phyloP scores from a whole-genome alignment of 2,329 filamentous ascomycete species.

The Exophiala phaeomuriformis region DNA sequence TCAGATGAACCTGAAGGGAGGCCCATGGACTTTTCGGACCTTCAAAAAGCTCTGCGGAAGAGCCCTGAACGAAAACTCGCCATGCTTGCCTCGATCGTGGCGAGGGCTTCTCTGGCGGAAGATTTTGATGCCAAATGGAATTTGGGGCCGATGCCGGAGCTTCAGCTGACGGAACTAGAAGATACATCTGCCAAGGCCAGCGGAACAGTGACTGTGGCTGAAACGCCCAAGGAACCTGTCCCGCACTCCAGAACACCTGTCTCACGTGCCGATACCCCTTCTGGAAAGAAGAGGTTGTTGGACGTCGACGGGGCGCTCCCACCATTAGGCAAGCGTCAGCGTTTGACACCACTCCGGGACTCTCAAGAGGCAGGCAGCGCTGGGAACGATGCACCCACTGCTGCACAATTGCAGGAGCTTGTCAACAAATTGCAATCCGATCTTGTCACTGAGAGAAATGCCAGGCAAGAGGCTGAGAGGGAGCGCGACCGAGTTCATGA shows the following conservation, averaged over 20 bases:
- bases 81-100: conserved; percentile 15
- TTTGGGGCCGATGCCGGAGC: conserved; percentile 34
- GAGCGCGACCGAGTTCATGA: conserved; percentile 28
- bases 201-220: conserved; percentile 14
- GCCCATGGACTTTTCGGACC: conserved; percentile 29
- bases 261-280: conserved; percentile 27
- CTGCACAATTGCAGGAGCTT: conserved; percentile 29
- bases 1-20: conserved; percentile 22
- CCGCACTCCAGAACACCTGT: conserved; percentile 19
- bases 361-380: conserved; percentile 25
- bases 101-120: conserved; percentile 30
- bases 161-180: conserved; percentile 32
- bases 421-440: conserved; percentile 24
- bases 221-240: conserved; percentile 16
- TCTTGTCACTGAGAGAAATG: conserved; percentile 15
- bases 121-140: conserved; percentile 35
- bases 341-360: conserved; percentile 35
- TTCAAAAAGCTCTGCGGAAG: conserved; percentile 31
- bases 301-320: conserved; percentile 26
- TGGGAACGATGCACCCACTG: conserved; percentile 16
- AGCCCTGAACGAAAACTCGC: conserved; percentile 21
- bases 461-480: conserved; percentile 32
- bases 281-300: conserved; percentile 28
- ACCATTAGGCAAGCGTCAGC: conserved; percentile 35
- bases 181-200: conserved; percentile 22